Evolutionary conservation across 495 filamentous ascomycete genomes (phyloP), one percentile per base, ranked within the genome.

Genomic region (Penicillium turbatum): DNA sequence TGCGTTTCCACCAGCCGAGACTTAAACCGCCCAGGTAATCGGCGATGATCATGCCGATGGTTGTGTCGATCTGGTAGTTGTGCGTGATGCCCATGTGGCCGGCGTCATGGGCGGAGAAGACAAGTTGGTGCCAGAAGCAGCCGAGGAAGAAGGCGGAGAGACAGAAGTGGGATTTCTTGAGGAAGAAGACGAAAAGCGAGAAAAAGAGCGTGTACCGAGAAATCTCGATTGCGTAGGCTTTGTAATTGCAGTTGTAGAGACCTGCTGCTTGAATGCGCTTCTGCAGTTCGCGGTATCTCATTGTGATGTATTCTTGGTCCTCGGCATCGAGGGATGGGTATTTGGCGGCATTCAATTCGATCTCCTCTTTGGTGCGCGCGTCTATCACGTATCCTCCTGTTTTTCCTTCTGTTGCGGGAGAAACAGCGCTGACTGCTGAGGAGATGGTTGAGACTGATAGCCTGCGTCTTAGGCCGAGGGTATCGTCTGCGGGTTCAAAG

Each of bases 31-130:
- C 91, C 5, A 89, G 68, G 60, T 87, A 93, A 64, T 91, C 81
- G 15, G 90, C 90, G 61, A 95, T 85, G 53, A 91, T 69, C 60
- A 95, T 92, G 43, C 87, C 89, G 54, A 95, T 88, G 30, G 83
- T 68, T 9, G 86, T 84, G 69, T 96, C 90, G n/a, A 77, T 67
- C n/a, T 82, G 79, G 64, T 87, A 95, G 61, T 82, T 67, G 63
- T 95, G 91, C 24, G 91, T 96, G 55, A 96, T 95, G 53, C 87
- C 91, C 86, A 93, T 91, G 68, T 96, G 90, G 1, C 88, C 89
- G 11, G 90, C 88, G 74, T 96, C 90, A 69, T 96, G 90, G 51
- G 87, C 90, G 6, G 86, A 84, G 69, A 96, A 96, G 39, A 90
- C 86, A 8, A 95, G 78, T 63, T 96, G 90, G 62, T 95, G 91